Evolutionary conservation across 257 asterid genomes (phyloP).

Genomic region (Cordia subcordata): DNA sequence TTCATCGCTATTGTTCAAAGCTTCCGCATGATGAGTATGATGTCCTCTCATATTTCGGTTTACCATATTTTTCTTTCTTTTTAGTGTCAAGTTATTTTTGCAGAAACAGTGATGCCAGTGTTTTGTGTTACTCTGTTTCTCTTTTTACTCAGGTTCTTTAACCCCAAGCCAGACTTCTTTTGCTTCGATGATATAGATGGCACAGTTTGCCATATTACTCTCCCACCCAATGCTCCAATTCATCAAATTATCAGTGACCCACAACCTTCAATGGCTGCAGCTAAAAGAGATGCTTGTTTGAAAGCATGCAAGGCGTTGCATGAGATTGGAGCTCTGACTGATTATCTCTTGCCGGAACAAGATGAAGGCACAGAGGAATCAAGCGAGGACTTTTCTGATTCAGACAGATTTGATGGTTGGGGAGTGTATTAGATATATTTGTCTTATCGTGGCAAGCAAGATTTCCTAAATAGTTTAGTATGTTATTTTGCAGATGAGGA

Average conservation of each 20-base stretch:
- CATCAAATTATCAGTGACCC: constrained; percentile 65
- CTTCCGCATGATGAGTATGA: constrained; percentile 95
- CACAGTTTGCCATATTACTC: constrained; percentile 59
- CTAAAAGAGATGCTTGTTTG: constrained; percentile 90
- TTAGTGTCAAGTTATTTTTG: neutral
- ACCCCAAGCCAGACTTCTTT: constrained; percentile 68
- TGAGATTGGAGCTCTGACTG: constrained; percentile 83
- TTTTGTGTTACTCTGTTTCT: constrained; percentile 9
- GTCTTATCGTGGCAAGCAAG: neutral
- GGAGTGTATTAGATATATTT: constrained; percentile 12
- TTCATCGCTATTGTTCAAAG: constrained; percentile 87
- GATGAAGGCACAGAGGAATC: constrained; percentile 43
- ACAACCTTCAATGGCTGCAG: constrained; percentile 57
- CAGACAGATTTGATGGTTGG: constrained; percentile 63
- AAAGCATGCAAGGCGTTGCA: constrained; percentile 88
- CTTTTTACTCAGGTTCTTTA: constrained; percentile 58
- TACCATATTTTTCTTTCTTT: neutral
- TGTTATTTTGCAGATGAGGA: constrained; percentile 58
- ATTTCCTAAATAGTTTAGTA: constrained; percentile 10
- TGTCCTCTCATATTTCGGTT: constrained; percentile 17
- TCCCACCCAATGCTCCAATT: constrained; percentile 91
- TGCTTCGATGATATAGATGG: constrained; percentile 68
- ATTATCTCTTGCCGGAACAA: constrained; percentile 86
- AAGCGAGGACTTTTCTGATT: constrained; percentile 44
- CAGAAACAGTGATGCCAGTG: neutral